These are phyloP conservation scores for Termitomyces sp. DNA, from an alignment of 768 basidiomycete genomes.

Conservation along the genomic window DNA sequence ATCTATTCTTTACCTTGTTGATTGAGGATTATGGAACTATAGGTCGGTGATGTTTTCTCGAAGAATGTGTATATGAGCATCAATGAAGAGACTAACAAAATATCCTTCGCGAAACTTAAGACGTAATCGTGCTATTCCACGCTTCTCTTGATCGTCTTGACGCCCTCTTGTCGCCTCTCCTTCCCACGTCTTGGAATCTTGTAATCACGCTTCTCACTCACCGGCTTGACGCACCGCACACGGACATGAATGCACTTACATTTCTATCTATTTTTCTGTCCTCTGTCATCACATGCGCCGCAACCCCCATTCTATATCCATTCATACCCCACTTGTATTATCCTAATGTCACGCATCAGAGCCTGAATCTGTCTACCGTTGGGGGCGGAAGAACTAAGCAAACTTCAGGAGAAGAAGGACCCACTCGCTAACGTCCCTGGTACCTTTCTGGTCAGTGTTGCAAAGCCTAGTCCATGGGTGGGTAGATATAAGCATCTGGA, in stretches of 20 bases:
- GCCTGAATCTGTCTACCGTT: too few species aligned
- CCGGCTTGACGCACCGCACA: neutral
- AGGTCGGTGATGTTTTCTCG: slow-evolving; percentile 36
- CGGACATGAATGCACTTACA: neutral
- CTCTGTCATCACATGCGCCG: neutral
- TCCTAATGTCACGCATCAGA: too few species aligned
- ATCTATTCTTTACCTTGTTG: neutral
- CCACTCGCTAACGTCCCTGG: too few species aligned
- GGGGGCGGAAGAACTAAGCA: too few species aligned
- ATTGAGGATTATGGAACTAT: neutral
- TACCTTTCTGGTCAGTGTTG: too few species aligned
- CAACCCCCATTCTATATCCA: neutral
- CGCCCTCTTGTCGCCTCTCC: neutral
- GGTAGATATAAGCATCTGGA: too few species aligned
- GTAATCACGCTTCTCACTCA: neutral
- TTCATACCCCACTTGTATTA: neutral
- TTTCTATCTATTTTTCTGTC: neutral
- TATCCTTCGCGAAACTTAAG: slow-evolving; percentile 26
- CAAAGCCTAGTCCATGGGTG: too few species aligned
- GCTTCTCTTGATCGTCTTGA: neutral
- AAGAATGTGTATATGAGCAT: slow-evolving; percentile 36
- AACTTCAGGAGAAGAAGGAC: too few species aligned
- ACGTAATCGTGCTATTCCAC: neutral
- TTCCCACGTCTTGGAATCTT: neutral
- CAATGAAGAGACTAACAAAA: slow-evolving; percentile 25